Conservation (phyloP, 495 filamentous ascomycete genomes). For the Aspergillus nanangensis region DNA sequence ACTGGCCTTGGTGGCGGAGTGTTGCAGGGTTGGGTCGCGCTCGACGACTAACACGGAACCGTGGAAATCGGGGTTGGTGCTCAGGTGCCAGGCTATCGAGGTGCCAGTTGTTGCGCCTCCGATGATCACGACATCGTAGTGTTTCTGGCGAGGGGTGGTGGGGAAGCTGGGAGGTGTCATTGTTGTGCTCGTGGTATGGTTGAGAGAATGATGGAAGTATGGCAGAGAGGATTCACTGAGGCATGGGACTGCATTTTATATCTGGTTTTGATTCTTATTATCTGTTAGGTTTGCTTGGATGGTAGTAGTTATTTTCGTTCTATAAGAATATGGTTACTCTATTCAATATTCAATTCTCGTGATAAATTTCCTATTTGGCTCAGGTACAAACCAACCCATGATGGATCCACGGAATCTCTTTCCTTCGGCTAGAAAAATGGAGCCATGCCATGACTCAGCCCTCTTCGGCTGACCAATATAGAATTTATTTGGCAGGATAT, state of each 20-base stretch:
- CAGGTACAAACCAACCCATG: background rate
- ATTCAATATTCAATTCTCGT: background rate
- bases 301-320: background rate
- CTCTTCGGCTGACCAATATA: too few species aligned
- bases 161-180: background rate
- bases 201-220: background rate
- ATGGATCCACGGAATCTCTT: background rate
- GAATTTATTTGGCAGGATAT: background rate
- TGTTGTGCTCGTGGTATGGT: background rate
- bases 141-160: background rate
- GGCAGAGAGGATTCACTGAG: background rate
- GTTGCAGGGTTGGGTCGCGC: background rate
- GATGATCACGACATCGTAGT: constrained; percentile 3
- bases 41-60: constrained; percentile 2
- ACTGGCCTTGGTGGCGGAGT: constrained; percentile 4
- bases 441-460: background rate
- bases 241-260: background rate
- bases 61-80: constrained; percentile 1
- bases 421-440: background rate
- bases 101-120: constrained; percentile 1
- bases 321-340: background rate
- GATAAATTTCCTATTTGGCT: background rate
- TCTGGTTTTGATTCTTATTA: background rate
- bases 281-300: background rate
- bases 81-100: constrained; percentile 2